These are phyloP conservation scores for Conringia planisiliqua DNA, from an alignment of 345 rosid genomes.

Conservation along the genomic window DNA sequence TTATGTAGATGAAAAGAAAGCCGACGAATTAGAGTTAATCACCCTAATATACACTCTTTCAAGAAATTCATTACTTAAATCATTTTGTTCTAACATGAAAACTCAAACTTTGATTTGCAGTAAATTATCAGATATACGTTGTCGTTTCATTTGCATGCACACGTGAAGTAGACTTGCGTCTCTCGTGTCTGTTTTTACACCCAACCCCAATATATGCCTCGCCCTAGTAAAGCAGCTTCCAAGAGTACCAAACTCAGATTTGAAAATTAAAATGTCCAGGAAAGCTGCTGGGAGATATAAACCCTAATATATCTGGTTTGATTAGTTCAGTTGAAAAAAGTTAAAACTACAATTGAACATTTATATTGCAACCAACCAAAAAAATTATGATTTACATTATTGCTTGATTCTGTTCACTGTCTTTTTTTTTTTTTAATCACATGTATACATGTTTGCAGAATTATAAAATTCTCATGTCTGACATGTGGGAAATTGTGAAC, in stretches of 20 bases:
- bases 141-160: no score
- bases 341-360: not conserved
- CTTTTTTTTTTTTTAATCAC: not conserved
- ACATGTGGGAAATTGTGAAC: constrained; percentile 24
- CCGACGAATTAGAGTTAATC: no score
- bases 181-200: no score
- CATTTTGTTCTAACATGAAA: no score
- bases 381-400: constrained; percentile 35
- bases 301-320: no score
- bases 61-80: no score
- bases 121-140: no score
- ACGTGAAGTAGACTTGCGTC: no score
- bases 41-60: no score
- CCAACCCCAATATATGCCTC: not conserved
- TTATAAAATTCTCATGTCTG: constrained; percentile 13
- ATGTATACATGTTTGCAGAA: constrained; percentile 21
- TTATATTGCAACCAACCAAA: constrained; percentile 11
- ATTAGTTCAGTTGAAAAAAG: not conserved
- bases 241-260: not conserved
- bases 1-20: no score
- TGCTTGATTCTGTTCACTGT: not conserved
- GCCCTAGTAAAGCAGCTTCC: not conserved
- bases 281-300: no score
- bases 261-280: not conserved
- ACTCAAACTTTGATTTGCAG: no score